Percentiles rank a stretch among this genome's conserved stretches.
Conservation (phyloP, 2,329 filamentous ascomycete genomes). For the Arthroderma sp. region DNA sequence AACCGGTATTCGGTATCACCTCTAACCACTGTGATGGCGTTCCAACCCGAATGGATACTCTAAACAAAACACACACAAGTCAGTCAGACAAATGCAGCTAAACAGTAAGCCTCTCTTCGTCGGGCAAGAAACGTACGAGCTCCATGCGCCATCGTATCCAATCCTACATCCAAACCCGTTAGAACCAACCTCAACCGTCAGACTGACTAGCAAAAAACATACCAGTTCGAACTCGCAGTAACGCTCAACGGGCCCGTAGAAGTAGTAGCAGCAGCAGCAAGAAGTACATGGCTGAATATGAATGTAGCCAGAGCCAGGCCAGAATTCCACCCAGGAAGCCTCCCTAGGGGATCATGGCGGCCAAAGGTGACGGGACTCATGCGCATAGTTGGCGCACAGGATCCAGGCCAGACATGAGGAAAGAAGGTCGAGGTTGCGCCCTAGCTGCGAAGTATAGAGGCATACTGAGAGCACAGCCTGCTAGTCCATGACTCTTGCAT, state of each 20-base stretch:
- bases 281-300: background rate
- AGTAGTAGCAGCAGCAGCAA: background rate
- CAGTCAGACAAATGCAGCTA: background rate
- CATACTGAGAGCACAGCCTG: background rate
- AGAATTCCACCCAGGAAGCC: background rate
- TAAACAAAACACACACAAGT: constrained; percentile 2
- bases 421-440: background rate
- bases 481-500: background rate
- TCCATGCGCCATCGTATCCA: constrained; percentile 21
- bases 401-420: background rate
- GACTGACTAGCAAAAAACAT: background rate
- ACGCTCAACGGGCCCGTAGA: constrained; percentile 8
- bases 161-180: constrained; percentile 8
- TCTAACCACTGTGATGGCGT: constrained; percentile 22
- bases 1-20: constrained; percentile 22
- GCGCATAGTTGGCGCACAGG: background rate
- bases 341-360: background rate
- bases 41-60: constrained; percentile 20
- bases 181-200: background rate
- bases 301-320: background rate
- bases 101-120: background rate
- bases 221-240: constrained; percentile 10
- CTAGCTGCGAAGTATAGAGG: background rate
- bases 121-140: constrained; percentile 13
- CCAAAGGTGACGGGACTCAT: background rate